Evolutionary conservation across 192 early-diverging fungal species (phyloP), one percentile per base, ranked within the genome.

Genomic region (Obelidium mucronatum): DNA sequence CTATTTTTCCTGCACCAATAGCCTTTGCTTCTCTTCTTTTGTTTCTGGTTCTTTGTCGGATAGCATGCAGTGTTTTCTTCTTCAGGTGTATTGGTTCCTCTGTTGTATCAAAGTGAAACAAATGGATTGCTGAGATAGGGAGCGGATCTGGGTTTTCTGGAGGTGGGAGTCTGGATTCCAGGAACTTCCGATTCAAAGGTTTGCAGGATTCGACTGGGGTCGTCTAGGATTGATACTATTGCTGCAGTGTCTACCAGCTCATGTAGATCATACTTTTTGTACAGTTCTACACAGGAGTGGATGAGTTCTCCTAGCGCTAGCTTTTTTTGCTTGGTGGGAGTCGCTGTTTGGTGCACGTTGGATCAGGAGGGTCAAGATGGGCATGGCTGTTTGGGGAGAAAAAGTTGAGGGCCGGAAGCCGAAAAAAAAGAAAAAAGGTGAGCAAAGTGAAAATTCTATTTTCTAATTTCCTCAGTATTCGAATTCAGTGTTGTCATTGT

Each of bases 81-180:
- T n/a, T 28, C 24, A 58, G 30, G 22, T 6, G 30, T 31, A 24
- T n/a, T n/a, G 5, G 4, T 5, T n/a, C 8, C 24, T n/a, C 56
- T 24, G 4, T 5, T n/a, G 24, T 58, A 31, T 58, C 56, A 24
- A 4, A 6, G 56, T 5, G 8, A 31, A 31, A 31, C 56, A 5
- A 4, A 17, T 11, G 17, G 42, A 44, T 5, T 11, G 17, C 42
- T 44, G 42, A 44, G 17, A 44, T 17, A 44, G 42, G 42, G 6
- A 44, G 17, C 42, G 42, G 42, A 11, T 44, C 42, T 5, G 42
- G 42, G 42, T 11, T 17, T 5, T 5, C 42, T 5, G 42, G 42
- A 11, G 42, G 6, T 44, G 42, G 42, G 6, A 44, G 42, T 17
- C 17, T 44, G 17, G 6, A 44, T 44, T 44, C 30, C 5, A 96